Evolutionary conservation across 768 basidiomycete genomes (phyloP).

Genomic region (Suillus tomentosus): DNA sequence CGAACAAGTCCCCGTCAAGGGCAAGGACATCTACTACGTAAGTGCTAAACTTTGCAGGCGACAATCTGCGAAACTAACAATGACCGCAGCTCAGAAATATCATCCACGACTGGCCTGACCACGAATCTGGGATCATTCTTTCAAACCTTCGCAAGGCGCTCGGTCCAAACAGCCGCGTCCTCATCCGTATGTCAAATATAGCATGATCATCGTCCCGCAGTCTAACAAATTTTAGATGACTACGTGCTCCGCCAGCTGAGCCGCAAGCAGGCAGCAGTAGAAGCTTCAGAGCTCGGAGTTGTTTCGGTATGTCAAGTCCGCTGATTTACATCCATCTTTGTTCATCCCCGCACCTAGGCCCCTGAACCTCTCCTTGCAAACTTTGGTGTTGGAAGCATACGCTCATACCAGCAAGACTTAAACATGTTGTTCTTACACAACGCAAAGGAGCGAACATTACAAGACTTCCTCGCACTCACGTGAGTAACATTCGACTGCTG

Average conservation of each 20-base stretch:
- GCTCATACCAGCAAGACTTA: conserved; percentile 33
- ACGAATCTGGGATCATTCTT: no score
- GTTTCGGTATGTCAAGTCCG: conserved; percentile 14
- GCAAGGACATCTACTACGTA: conserved; percentile 37
- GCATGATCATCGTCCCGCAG: background rate
- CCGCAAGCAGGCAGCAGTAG: conserved; percentile 18
- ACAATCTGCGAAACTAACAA: background rate
- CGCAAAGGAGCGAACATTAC: conserved; percentile 35
- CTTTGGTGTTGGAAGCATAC: conserved; percentile 33
- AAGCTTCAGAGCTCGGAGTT: conserved; percentile 17
- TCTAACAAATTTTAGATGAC: conserved; percentile 22
- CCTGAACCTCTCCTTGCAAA: conserved; percentile 36
- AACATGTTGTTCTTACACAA: conserved; percentile 34
- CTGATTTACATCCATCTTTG: background rate
- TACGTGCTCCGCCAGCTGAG: conserved; percentile 22
- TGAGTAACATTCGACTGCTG: conserved; percentile 15
- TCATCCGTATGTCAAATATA: no score
- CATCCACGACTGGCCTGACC: conserved; percentile 28
- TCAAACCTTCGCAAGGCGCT: no score
- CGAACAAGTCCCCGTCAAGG: conserved; percentile 26
- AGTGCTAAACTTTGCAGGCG: conserved; percentile 12
- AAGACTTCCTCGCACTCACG: conserved; percentile 31
- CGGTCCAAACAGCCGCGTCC: no score
- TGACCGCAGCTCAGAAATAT: conserved; percentile 23
- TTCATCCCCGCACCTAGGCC: conserved; percentile 23